Conservation (phyloP, 148 eudicot genomes). For the Rhododendron vialii region DNA sequence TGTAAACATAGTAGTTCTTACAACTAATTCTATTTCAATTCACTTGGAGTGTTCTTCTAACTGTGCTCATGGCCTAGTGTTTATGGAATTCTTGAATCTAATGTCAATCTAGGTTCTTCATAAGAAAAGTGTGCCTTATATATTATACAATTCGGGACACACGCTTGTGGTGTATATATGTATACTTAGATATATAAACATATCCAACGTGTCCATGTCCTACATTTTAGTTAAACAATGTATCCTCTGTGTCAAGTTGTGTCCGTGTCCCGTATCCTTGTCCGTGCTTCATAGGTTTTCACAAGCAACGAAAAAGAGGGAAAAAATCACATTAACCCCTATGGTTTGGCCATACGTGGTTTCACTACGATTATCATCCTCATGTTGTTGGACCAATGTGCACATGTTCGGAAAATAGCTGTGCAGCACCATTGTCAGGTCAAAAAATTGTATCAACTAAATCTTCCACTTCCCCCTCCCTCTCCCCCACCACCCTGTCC, state of each 20-base stretch:
- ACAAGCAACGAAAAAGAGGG: too few species aligned
- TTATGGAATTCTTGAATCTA: neutral
- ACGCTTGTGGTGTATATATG: neutral
- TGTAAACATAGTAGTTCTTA: neutral
- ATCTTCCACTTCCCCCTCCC: neutral
- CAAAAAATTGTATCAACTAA: neutral
- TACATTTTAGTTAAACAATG: neutral
- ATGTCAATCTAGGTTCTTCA: neutral
- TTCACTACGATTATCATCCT: neutral
- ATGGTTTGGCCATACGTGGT: neutral
- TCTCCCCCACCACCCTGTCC: neutral
- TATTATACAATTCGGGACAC: neutral
- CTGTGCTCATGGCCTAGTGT: neutral
- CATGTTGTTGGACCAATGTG: neutral
- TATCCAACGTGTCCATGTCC: neutral
- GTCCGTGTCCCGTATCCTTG: neutral
- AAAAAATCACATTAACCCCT: neutral
- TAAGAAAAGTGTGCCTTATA: neutral
- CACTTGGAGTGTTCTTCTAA: neutral
- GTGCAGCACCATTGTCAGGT: neutral
- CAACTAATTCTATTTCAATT: neutral
- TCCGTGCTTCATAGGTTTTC: neutral
- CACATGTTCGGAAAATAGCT: neutral
- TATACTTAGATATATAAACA: too few species aligned
- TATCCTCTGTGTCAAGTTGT: neutral